These are phyloP conservation scores for Fragaria nilgerrensis DNA, from an alignment of 306 rosid genomes.

Conservation along the genomic window DNA sequence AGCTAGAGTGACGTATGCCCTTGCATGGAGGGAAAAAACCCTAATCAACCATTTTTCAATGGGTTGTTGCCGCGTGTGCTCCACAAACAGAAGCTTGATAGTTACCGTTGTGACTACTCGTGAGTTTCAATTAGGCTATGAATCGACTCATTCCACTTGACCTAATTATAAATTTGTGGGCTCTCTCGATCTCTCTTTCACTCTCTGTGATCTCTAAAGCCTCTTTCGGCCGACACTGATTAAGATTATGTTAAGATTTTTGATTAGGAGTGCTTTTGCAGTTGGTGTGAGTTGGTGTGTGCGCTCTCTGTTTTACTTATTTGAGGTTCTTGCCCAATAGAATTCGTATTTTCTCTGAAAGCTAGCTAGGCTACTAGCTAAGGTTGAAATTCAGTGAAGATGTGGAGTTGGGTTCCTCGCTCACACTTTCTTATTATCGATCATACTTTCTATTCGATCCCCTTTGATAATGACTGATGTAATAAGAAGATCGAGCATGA, in stretches of 20 bases:
- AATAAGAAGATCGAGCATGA: too few relatives aligned
- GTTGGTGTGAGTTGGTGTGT: too few relatives aligned
- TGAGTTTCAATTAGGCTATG: slow-evolving; percentile 12
- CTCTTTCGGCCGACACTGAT: slow-evolving; percentile 33
- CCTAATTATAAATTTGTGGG: slow-evolving; percentile 11
- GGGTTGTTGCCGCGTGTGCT: slow-evolving; percentile 28
- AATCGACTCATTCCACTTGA: slow-evolving; percentile 11
- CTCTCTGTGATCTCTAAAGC: too few relatives aligned
- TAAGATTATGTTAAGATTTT: neutral
- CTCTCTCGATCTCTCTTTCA: slow-evolving; percentile 22
- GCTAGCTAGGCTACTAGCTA: neutral
- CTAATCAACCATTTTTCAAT: slow-evolving; percentile 9
- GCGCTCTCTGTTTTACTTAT: neutral
- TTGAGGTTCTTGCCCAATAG: neutral
- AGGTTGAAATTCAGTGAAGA: neutral
- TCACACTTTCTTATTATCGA: too few relatives aligned
- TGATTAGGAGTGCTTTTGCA: slow-evolving; percentile 15
- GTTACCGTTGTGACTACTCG: slow-evolving; percentile 25
- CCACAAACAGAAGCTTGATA: neutral
- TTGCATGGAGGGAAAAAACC: slow-evolving; percentile 43
- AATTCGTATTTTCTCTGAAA: neutral
- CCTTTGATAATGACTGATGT: too few relatives aligned
- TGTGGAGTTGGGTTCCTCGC: too few relatives aligned
- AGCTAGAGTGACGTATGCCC: slow-evolving; percentile 26
- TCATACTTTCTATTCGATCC: too few relatives aligned